phyloP scores from a whole-genome alignment of 345 rosid genomes.

The Salix exigua region DNA sequence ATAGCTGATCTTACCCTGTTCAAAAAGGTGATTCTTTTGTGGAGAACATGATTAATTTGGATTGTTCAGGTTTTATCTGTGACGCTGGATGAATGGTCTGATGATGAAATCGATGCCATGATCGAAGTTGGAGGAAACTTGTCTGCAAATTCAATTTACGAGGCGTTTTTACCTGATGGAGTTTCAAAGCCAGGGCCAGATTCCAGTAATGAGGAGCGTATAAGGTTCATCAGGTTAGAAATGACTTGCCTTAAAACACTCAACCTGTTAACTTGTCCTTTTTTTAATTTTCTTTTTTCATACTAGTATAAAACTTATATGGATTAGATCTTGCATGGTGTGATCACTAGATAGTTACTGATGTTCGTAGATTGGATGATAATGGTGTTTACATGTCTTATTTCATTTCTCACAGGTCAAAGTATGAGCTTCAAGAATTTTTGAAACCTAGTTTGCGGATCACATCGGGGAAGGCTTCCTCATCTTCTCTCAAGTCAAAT shows the following conservation, averaged over 20 bases:
- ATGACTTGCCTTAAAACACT: background rate
- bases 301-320: background rate
- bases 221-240: conserved; percentile 69
- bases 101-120: conserved; percentile 85
- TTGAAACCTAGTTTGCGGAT: conserved; percentile 87
- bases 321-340: conserved; percentile 7
- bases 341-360: background rate
- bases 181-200: conserved; percentile 73
- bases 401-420: conserved; percentile 54
- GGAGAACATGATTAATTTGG: background rate
- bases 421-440: conserved; percentile 93
- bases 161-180: conserved; percentile 82
- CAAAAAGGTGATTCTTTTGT: background rate
- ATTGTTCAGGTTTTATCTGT: conserved; percentile 77
- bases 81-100: conserved; percentile 94
- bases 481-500: conserved; percentile 49
- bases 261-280: too few species aligned
- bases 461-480: conserved; percentile 42
- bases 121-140: conserved; percentile 92
- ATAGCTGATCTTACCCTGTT: background rate
- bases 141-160: conserved; percentile 83
- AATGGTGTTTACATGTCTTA: conserved; percentile 6
- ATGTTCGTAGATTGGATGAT: conserved; percentile 10
- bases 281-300: background rate
- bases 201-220: conserved; percentile 71